Base-by-base conservation (phyloP, 148 eudicot species). In the Chenopodium suecicum region DNA sequence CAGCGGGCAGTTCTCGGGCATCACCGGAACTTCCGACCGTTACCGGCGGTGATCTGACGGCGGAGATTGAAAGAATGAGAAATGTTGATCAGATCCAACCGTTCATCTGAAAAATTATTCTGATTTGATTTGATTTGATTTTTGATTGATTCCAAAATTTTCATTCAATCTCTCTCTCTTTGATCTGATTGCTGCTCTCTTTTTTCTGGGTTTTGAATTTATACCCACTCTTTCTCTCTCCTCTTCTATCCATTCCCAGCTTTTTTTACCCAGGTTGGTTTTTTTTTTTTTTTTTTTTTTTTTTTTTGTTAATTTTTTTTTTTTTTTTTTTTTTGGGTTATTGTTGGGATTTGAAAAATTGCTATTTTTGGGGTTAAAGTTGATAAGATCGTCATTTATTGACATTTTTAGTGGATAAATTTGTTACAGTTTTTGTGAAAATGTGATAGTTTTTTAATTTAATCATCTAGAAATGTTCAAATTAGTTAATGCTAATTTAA, bases 221-320 rank as follows among this genome's bases (percentile, higher is more conserved):
- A 20, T 34, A n/a, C 74, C 62, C 64, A n/a, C 65, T 47, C 67
- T 74, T 73, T 78, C 67, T 65, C 70, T 37, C 77, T 62, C 47
- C 32, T 9, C 0, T 62, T 10, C 72, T 79, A 31, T 65, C 60
- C 9, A 12, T 34, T 83, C 27, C 58, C 71, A 41, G 74, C 31
- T 41, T 76, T 70, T 70, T 25, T 17, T 70, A 7, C 34, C 25
- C 37, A 70, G 80, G 84, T 78, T 34, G 1, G n/a, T n/a, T n/a
- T n/a, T n/a, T n/a, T n/a, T n/a, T n/a, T n/a, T n/a, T n/a, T n/a
- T n/a, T n/a, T n/a, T n/a, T n/a, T n/a, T n/a, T n/a, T n/a, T n/a
- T n/a, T n/a, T n/a, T n/a, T n/a, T n/a, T n/a, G n/a, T n/a, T n/a
- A n/a, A n/a, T n/a, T n/a, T n/a, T n/a, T n/a, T n/a, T n/a, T 70